phyloP scores from a whole-genome alignment of 2,329 filamentous ascomycete species.

The Penicillium concentricum region DNA sequence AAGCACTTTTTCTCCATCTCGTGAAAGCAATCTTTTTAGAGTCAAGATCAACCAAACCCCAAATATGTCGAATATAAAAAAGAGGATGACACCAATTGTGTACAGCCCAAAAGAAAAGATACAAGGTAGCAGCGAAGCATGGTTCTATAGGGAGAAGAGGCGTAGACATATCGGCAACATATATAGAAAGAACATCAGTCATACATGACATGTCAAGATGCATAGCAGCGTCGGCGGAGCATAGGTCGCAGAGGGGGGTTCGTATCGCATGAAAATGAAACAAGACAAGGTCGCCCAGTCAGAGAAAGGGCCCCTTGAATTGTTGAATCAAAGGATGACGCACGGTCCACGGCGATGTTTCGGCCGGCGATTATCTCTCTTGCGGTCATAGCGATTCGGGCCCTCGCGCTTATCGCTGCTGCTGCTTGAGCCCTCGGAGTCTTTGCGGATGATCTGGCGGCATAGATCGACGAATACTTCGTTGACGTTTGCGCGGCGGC shows the following conservation, averaged over 20 bases:
- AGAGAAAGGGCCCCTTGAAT: not conserved
- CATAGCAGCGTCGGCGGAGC: conserved; percentile 25
- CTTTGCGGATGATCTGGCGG: conserved; percentile 75
- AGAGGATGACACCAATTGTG: conserved; percentile 7
- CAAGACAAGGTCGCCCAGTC: not conserved
- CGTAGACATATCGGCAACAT: conserved; percentile 29
- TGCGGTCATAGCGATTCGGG: conserved; percentile 35
- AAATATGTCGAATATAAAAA: conserved; percentile 3
- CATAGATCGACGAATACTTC: conserved; percentile 86
- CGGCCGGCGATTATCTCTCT: conserved; percentile 31
- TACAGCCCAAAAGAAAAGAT: conserved; percentile 20
- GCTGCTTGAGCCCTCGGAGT: conserved; percentile 46
- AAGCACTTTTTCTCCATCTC: conserved; percentile 14
- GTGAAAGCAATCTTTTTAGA: conserved; percentile 3
- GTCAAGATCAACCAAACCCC: conserved; percentile 6
- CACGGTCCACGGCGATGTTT: conserved; percentile 38
- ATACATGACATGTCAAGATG: conserved; percentile 28
- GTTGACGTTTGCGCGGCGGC: conserved; percentile 81
- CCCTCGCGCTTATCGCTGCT: conserved; percentile 36
- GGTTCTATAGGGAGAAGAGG: conserved; percentile 23
- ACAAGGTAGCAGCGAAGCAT: conserved; percentile 17
- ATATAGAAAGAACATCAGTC: conserved; percentile 18
- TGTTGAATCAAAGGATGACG: conserved; percentile 36
- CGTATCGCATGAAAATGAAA: conserved; percentile 12
- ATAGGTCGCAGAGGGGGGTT: conserved; percentile 3